Evolutionary conservation across 331 rosid species (phyloP).

Genomic region (Malus hybrid): DNA sequence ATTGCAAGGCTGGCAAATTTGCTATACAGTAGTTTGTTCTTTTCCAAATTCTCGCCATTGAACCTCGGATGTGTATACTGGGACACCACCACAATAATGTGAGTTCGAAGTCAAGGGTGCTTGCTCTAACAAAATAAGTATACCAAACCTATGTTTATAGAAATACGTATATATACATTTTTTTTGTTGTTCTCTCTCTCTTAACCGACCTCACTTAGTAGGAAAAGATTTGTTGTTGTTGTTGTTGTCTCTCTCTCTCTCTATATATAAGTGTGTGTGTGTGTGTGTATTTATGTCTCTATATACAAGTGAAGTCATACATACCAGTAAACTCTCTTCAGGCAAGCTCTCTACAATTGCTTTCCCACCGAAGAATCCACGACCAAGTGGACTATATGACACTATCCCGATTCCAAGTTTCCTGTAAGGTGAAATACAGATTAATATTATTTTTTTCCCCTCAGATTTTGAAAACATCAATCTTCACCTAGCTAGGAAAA

Average conservation of each 20-base stretch:
- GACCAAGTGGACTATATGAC: conserved; percentile 69
- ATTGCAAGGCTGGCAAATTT: conserved; percentile 29
- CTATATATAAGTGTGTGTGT: too few species aligned
- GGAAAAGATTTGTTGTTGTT: too few species aligned
- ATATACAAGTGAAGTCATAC: neutral
- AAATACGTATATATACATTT: too few species aligned
- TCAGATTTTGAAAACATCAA: neutral
- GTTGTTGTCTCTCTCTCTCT: too few species aligned
- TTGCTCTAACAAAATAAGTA: neutral
- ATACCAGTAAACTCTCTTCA: conserved; percentile 20
- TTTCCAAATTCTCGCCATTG: conserved; percentile 44
- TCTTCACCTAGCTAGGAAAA: neutral
- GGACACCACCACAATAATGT: neutral
- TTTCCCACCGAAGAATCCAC: conserved; percentile 79
- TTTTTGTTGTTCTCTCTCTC: too few species aligned
- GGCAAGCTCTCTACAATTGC: conserved; percentile 45
- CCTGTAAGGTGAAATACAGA: conserved; percentile 20
- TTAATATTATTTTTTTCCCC: neutral
- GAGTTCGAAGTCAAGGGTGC: neutral
- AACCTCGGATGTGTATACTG: conserved; percentile 37
- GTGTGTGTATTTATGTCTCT: too few species aligned
- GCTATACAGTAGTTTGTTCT: conserved; percentile 42
- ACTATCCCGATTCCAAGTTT: conserved; percentile 69
- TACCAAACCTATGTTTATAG: neutral
- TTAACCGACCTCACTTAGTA: too few species aligned